Conservation (phyloP, 2,329 filamentous ascomycete species). For the Fusarium heterosporum region DNA sequence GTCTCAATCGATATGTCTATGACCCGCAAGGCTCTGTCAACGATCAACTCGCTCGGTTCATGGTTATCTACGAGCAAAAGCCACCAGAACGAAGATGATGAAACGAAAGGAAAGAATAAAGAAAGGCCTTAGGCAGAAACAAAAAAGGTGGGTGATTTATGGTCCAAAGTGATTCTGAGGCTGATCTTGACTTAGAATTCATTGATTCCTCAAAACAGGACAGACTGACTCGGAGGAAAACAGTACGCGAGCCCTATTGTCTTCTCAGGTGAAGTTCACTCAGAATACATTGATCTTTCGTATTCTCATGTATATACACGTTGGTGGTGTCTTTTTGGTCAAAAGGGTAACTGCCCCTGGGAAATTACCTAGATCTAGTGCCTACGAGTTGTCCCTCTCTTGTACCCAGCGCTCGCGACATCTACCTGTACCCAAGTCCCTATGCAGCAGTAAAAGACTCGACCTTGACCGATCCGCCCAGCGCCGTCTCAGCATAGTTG, state of each 20-base stretch:
- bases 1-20: background rate
- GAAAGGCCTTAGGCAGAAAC: background rate
- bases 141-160: background rate
- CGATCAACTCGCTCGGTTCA: constrained; percentile 1
- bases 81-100: background rate
- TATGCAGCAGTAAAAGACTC: constrained; percentile 35
- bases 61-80: background rate
- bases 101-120: background rate
- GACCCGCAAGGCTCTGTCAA: background rate
- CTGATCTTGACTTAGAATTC: background rate
- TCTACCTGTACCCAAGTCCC: rapidly evolving
- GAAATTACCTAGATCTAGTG: no score
- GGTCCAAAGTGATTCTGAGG: background rate
- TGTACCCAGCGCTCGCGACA: background rate
- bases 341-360: no score
- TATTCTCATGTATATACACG: no score
- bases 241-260: no score
- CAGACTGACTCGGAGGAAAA: no score
- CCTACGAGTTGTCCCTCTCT: no score
- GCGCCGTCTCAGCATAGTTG: constrained; percentile 59
- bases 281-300: no score
- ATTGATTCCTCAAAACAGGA: background rate
- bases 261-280: no score
- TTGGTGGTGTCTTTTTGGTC: no score
- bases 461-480: constrained; percentile 53